phyloP scores from a whole-genome alignment of 129 eudicot genomes.

The Lactuca sativa region DNA sequence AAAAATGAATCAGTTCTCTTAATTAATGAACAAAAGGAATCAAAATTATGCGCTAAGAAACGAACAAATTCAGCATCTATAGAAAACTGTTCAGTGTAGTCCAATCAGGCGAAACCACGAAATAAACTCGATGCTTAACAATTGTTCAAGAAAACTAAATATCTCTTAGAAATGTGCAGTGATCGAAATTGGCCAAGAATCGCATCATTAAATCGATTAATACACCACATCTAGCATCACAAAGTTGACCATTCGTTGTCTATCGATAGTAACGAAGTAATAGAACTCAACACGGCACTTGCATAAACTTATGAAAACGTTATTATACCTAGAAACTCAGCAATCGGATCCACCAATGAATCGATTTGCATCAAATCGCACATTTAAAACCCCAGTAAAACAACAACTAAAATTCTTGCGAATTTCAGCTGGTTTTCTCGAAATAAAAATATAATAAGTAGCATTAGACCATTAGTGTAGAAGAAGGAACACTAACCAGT shows the following conservation, averaged over 20 bases:
- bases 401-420: slow-evolving; percentile 1
- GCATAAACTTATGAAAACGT: background rate
- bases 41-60: slow-evolving; percentile 2
- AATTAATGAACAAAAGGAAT: slow-evolving; percentile 1
- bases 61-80: slow-evolving; percentile 18
- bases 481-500: slow-evolving; percentile 28
- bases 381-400: slow-evolving; percentile 8
- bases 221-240: background rate
- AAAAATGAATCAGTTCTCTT: background rate
- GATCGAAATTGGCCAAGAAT: background rate
- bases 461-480: slow-evolving; percentile 28
- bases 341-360: slow-evolving; percentile 24
- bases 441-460: background rate
- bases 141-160: background rate
- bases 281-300: slow-evolving; percentile 13
- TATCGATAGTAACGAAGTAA: background rate
- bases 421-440: slow-evolving; percentile 6
- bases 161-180: background rate
- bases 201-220: slow-evolving; percentile 12
- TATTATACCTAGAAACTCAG: slow-evolving; percentile 1
- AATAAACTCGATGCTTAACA: slow-evolving; percentile 2
- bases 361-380: slow-evolving; percentile 9
- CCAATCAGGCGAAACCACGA: slow-evolving; percentile 16
- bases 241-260: background rate
- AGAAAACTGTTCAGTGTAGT: background rate